A percentile compares a stretch with the other conserved stretches of the same genome.
phyloP scores from a whole-genome alignment of 345 rosid species.

The Aquilaria sinensis region DNA sequence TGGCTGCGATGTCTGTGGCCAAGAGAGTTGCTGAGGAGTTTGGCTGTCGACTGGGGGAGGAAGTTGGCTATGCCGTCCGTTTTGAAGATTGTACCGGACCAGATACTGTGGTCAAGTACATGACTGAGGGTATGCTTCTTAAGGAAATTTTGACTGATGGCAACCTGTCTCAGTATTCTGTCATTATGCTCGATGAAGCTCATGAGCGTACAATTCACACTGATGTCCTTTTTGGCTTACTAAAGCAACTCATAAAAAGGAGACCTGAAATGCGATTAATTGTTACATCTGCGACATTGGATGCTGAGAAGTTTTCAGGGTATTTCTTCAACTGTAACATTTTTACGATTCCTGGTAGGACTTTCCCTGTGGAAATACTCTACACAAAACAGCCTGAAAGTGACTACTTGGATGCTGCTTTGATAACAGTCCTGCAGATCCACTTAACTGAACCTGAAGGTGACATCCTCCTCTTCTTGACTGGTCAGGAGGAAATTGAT shows the following conservation, averaged over 20 bases:
- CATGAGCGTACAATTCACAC: constrained; percentile 75
- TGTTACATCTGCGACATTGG: constrained; percentile 66
- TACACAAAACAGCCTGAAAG: constrained; percentile 75
- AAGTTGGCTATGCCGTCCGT: constrained; percentile 71
- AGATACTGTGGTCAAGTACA: constrained; percentile 68
- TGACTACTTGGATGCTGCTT: constrained; percentile 62
- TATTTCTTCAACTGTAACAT: constrained; percentile 69
- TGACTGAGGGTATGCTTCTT: constrained; percentile 83
- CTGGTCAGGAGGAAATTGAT: constrained; percentile 77
- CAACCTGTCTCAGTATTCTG: constrained; percentile 52
- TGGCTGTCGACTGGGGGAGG: constrained; percentile 68
- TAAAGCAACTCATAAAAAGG: constrained; percentile 47
- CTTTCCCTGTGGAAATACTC: constrained; percentile 61
- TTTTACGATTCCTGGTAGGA: constrained; percentile 66
- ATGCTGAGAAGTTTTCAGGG: constrained; percentile 66
- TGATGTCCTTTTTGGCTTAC: constrained; percentile 68
- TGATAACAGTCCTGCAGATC: constrained; percentile 58
- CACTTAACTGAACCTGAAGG: constrained; percentile 79
- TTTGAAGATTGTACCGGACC: constrained; percentile 74
- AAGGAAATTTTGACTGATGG: constrained; percentile 59
- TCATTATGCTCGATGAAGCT: constrained; percentile 75
- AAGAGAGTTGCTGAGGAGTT: constrained; percentile 78
- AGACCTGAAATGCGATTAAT: constrained; percentile 61
- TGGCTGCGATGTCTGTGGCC: constrained; percentile 79
- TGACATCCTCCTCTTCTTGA: constrained; percentile 60